Evolutionary conservation across 495 filamentous ascomycete species (phyloP), one percentile per base, ranked within the genome.

Genomic region (Xylaria grammica): DNA sequence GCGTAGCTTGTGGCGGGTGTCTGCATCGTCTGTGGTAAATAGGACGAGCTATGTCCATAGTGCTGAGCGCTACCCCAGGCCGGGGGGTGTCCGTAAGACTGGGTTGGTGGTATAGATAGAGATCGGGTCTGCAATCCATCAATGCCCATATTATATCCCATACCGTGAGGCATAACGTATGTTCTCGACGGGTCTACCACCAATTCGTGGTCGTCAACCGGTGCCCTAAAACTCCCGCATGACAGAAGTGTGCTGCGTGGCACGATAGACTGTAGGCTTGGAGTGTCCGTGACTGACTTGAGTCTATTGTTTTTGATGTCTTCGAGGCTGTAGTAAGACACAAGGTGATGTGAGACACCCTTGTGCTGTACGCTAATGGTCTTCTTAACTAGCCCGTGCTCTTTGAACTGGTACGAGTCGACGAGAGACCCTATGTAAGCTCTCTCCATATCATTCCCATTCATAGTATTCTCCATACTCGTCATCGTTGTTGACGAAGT

Each of bases 401-500:
- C 83, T 77, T 93, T 94, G 83, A 97, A 97, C 24, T 86, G 87
- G 73, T 97, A 97, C 0, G 90, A 92, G 75, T 96, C 92, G 3
- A 91, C 82, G 27, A 97, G 81, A 8, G 92, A 96, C 30, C 93
- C 93, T 38, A 95, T 85, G 60, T 93, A 79, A 4, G 85, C 81
- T 20, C 93, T 84, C 59, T 93, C 89, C 1, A 65, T n/a, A 1
- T 74, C 69, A 38, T 60, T 65, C 4, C 50, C 56, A 44, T 83
- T 71, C 60, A 85, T 87, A 53, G 11, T 58, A 38, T 46, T 38
- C 20, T 8, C 54, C 6, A 36, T 55, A 19, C 10, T 52, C 32
- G 78, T 79, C 61, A 80, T 80, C 54, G 4, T 45, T 34, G 26
- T 20, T 3, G 42, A 20, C n/a, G 63, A 20, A 34, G 58, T 52